Evolutionary conservation across 2,329 filamentous ascomycete species (phyloP), one percentile per base, ranked within the genome.

Genomic region (Aschersonia sp.): DNA sequence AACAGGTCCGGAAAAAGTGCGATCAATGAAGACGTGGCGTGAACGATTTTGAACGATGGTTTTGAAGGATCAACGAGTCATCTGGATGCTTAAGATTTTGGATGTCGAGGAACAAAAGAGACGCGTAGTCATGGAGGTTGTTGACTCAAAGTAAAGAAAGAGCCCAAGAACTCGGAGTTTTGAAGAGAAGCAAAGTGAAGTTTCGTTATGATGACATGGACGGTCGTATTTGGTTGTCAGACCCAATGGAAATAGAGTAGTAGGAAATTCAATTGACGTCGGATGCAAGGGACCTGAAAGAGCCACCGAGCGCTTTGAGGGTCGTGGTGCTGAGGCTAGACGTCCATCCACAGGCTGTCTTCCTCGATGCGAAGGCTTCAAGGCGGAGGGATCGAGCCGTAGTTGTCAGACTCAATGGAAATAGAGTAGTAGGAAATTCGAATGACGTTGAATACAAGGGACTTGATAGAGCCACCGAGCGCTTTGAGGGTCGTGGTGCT

Each of bases 181-280:
- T 49, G 57, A 52, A 56, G 52, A 59, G 59, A 56, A 54, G 54
- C 56, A 64, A 61, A 55, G 56, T 55, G 58, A 53, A 55, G 58
- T 48, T 59, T 65, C 67, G 67, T 70, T 70, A 70, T 63, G 55
- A 61, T 59, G 60, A 69, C 67, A 70, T 70, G 59, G 60, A 61
- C 38, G 56, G 57, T 61, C 59, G 60, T 61, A 53, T 56, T 51
- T 52, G 51, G 46, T 38, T 54, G 53, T 51, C 41, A 44, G 28
- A 20, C 20, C 20, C 20, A 20, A 20, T 20, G 20, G 20, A 20
- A 20, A 20, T 20, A 20, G 20, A 20, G 20, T 20, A 42, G 40
- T 12, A 6, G 45, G 58, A 61, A 42, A 42, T 4, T 9, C 20
- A 42, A 20, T n/a, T 42, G 40, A 28, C n/a, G 40, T 38, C 2